Base-by-base conservation (phyloP, 2,329 filamentous ascomycete genomes). In the Aureobasidium subglaciale region DNA sequence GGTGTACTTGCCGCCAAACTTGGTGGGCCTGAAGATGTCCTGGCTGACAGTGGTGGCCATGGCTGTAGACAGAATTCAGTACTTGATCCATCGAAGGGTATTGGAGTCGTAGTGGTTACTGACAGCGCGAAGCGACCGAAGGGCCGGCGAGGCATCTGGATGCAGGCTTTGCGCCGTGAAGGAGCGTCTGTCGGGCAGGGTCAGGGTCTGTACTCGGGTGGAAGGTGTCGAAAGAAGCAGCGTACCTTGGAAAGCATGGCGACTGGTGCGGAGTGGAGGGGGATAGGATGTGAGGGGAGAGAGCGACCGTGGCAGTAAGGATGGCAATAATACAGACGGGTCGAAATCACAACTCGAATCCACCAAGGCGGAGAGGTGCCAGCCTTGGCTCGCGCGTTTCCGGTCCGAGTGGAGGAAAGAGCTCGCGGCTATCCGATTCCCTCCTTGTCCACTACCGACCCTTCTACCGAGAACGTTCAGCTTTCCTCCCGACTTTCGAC, bases 1-100 rank as follows among this genome's bases (percentile, higher is more conserved):
- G 34, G 93, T 99, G 83, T 97, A 99, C 80, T 97, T 99, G 78
- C 92, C 90, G 73, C 93, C 93, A 75, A 91, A 97, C 82, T 97
- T 93, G 78, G 92, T 90, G 66, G 91, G 91, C 83, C 96, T 96
- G 84, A 97, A 96, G 76, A 97, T 92, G 76, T 97, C 93, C 72
- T 87, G 87, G 75, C 90, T 84, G 66, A 96, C 80, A 45, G 74
- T 74, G 50, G 74, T 74, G 66, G 90, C 89, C 72, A 90, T 78
- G 62, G 77, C 78, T 80, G 61, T 59, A 16, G 48, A 30, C 37
- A 52, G 27, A 55, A 45, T 50, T 40, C 35, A 52, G 24, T 22
- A 16, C 15, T 15, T n/a, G 32, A 54, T 61, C 64, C 43, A 63
- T 48, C 30, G 43, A 25, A 4, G 16, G 22, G 16, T 34, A 38